Evolutionary conservation across 768 basidiomycete species (phyloP), one percentile per base, ranked within the genome.

Genomic region (Amanita phalloides): DNA sequence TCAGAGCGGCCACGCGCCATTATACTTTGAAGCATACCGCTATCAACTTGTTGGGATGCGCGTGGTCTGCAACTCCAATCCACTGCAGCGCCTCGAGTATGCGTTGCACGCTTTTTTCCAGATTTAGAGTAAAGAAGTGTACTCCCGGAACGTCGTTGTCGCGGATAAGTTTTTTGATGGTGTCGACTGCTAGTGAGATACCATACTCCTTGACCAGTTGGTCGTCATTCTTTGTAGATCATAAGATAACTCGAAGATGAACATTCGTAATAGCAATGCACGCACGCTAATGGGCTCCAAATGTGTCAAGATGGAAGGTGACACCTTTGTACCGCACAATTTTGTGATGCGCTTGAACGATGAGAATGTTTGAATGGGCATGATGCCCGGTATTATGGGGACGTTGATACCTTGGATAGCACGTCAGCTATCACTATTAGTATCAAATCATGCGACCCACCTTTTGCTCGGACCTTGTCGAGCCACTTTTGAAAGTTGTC

Each of bases 311-410:
- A 95, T 71, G 9, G 70, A 61, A 2, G 73, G 67, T 0, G 95
- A 95, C 14, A 98, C 82, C 20, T 73, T 73, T 3, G 84, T 81
- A 14, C 87, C 86, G 55, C 90, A 94, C 41, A 99, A 73, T 64
- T 94, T 96, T 20, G 85, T 89, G 59, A 98, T 72, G 43, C 96
- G 83, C 42, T 86, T 72, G 68, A 99, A 98, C 0, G 96, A 96
- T 3, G 86, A 80, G 63, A 93, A 95, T 21, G 90, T 97, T 62
- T 98, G 96, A 51, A 99, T 91, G 0, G 96, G 95, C 93, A 98
- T 96, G 50, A 98, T 81, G 9, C 94, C 92, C 7, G 96, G 92
- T 54, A 99, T 85, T 57, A 99, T 81, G 0, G 96, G 95, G 1
- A 93, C 79, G 0, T 66, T 76, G 61, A 99, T 92, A 30, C 94